Evolutionary conservation across 805 yeast genomes (phyloP).

Genomic region (Barnettozyma vustinii): DNA sequence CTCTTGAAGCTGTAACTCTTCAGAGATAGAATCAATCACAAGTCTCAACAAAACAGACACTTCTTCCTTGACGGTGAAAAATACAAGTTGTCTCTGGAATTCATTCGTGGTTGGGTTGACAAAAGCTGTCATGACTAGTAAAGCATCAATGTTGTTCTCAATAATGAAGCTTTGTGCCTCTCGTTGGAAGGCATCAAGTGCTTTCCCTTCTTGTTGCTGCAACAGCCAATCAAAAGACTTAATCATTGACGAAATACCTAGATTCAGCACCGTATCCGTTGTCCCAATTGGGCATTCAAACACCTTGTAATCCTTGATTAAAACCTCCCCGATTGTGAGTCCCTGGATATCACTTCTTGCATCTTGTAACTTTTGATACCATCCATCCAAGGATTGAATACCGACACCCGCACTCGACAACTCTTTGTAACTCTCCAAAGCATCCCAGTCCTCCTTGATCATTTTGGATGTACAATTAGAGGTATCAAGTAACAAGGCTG

Average conservation of each 20-base stretch:
- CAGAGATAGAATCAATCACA: background rate
- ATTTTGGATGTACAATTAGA: constrained; percentile 59
- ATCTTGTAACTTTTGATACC: constrained; percentile 30
- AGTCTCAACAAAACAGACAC: constrained; percentile 2
- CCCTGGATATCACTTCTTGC: constrained; percentile 64
- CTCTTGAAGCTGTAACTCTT: background rate
- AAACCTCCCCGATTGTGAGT: constrained; percentile 51
- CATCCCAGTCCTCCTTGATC: constrained; percentile 50
- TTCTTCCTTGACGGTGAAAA: background rate
- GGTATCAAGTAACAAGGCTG: constrained; percentile 78
- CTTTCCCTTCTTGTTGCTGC: constrained; percentile 10
- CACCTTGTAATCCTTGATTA: constrained; percentile 81
- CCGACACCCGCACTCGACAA: background rate
- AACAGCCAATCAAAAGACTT: constrained; percentile 45
- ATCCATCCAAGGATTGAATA: background rate
- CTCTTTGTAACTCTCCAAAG: constrained; percentile 34
- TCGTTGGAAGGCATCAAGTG: constrained; percentile 22
- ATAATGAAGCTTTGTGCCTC: constrained; percentile 29
- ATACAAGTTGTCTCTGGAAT: constrained; percentile 41
- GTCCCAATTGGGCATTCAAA: constrained; percentile 38
- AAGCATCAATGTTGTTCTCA: constrained; percentile 18
- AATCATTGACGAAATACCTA: constrained; percentile 79
- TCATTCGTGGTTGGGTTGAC: constrained; percentile 8
- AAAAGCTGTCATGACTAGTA: constrained; percentile 45
- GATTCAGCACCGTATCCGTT: constrained; percentile 24